Evolutionary conservation across 2,329 filamentous ascomycete species (phyloP).

Genomic region (Clarireedia monteithiana): DNA sequence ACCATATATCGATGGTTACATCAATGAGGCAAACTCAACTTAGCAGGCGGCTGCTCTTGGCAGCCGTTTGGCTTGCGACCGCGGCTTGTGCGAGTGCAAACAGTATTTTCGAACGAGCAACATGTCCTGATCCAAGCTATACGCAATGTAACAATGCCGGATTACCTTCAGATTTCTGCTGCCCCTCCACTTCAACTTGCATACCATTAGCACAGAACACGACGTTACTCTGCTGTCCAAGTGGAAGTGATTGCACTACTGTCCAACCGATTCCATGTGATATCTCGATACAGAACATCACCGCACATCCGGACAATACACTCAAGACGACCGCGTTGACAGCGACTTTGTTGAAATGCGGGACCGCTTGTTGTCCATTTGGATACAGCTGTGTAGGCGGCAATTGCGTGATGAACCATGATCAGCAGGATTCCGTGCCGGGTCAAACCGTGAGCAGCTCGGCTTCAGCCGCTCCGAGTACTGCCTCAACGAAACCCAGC

Average conservation of each 20-base stretch:
- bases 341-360: conserved; percentile 49
- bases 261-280: conserved; percentile 62
- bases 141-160: conserved; percentile 43
- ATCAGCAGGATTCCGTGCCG: conserved; percentile 36
- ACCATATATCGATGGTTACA: neutral
- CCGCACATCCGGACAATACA: conserved; percentile 45
- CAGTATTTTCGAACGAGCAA: conserved; percentile 36
- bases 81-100: conserved; percentile 32
- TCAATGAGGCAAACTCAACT: conserved; percentile 18
- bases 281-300: conserved; percentile 51
- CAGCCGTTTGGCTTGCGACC: conserved; percentile 28
- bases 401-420: conserved; percentile 43
- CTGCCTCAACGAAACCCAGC: neutral
- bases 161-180: conserved; percentile 62
- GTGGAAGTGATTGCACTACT: conserved; percentile 45
- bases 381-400: conserved; percentile 52
- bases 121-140: conserved; percentile 44
- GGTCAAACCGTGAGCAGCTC: conserved; percentile 19
- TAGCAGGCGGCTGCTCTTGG: conserved; percentile 13
- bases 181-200: conserved; percentile 46
- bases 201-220: conserved; percentile 54
- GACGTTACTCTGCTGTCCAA: conserved; percentile 65
- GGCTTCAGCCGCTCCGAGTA: conserved; percentile 14
- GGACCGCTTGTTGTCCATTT: conserved; percentile 58
- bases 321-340: conserved; percentile 60